A percentile compares a stretch with the other conserved stretches of the same genome.
Evolutionary conservation across 2,329 filamentous ascomycete genomes (phyloP).

Genomic region (Mycosphaerella arachidis): DNA sequence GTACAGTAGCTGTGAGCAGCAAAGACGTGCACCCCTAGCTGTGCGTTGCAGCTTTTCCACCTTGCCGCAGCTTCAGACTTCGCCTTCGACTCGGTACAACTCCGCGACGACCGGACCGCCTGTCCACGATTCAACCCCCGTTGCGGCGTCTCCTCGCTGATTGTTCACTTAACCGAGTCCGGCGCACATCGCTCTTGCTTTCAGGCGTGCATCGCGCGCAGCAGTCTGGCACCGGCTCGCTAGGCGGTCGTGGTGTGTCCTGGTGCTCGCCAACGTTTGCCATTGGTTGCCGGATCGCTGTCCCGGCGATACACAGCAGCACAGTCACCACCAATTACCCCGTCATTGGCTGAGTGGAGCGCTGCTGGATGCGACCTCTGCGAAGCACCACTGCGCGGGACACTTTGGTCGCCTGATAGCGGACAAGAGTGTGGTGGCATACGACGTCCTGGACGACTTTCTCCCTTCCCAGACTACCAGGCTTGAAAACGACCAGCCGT

Average conservation of each 20-base stretch:
- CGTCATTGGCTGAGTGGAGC: conserved; percentile 12
- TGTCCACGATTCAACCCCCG: conserved; percentile 17
- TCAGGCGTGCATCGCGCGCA: background rate
- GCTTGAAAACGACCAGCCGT: conserved; percentile 6
- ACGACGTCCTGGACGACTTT: background rate
- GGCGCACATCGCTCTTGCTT: background rate
- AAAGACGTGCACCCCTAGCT: background rate
- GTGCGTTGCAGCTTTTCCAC: background rate
- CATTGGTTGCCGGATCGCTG: conserved; percentile 13
- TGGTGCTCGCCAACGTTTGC: conserved; percentile 6
- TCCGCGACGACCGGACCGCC: conserved; percentile 19
- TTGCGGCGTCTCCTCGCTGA: conserved; percentile 18
- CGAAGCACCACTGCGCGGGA: conserved; percentile 6
- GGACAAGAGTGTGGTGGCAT: background rate
- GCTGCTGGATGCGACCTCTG: conserved; percentile 8
- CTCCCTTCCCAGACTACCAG: background rate
- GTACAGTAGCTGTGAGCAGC: conserved; percentile 2
- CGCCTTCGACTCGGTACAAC: conserved; percentile 12
- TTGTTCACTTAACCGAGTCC: background rate
- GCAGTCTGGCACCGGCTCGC: background rate
- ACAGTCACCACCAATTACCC: conserved; percentile 4
- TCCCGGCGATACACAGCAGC: conserved; percentile 13
- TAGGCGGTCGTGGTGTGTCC: conserved; percentile 1
- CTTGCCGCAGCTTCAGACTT: conserved; percentile 3
- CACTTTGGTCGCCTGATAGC: conserved; percentile 12